Evolutionary conservation across 2,329 filamentous ascomycete species (phyloP), one percentile per base, ranked within the genome.

Genomic region (Neobulgaria alba): DNA sequence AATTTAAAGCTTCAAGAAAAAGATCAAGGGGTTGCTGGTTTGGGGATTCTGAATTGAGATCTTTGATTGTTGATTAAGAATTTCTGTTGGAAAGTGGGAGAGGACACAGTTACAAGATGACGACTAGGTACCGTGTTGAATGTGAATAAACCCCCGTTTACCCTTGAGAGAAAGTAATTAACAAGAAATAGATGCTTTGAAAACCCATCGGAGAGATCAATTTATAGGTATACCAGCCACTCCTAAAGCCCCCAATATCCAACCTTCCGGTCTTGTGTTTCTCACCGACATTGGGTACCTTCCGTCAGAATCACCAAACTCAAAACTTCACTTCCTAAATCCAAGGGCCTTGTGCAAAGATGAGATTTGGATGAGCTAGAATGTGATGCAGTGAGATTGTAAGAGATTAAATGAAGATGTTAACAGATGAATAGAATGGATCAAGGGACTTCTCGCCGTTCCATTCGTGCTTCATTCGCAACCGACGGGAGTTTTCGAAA

Each of bases 391-490:
- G 18, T n/a, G n/a, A 30, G 21, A 23, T 29, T 26, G 5, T n/a
- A 29, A 30, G 18, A 38, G 38, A 26, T 43, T 9, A 17, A 31
- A 42, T 42, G 39, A 42, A 33, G 18, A 39, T 33, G 30, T 46
- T 37, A 47, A n/a, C n/a, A n/a, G n/a, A n/a, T n/a, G n/a, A n/a
- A n/a, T 55, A 79, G 87, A 95, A 82, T 96, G 90, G 90, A 86
- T 96, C 70, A 96, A 98, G 66, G 85, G 83, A 29, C 75, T 96
- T 3, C 71, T 96, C 10, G 92, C 92, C 1, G 90, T 96, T 1
- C 92, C 92, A 0, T 98, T 98, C 60, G 90, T 98, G 29, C 76
- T 98, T 39, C 88, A 95, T 62, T 95, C 90, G 1, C 89, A 96
- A 60, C 92, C 92, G 3, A 93, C 87, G 1, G 87, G 87, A 15